Evolutionary conservation across 148 eudicot species (phyloP).

Genomic region (Rhododendron griersonianum): DNA sequence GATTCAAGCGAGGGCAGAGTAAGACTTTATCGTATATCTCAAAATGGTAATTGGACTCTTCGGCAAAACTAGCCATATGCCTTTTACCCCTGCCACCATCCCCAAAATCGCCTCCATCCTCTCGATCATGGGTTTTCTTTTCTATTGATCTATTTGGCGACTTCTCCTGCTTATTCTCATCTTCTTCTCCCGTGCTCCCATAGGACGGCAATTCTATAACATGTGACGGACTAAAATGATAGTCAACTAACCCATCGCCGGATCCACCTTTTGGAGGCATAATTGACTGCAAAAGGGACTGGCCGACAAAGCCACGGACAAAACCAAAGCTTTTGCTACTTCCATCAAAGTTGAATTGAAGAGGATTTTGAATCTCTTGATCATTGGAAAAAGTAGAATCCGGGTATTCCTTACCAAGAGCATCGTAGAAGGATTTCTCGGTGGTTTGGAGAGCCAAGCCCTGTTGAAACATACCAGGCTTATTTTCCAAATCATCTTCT

Average conservation of each 20-base stretch:
- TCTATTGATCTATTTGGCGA: constrained; percentile 15
- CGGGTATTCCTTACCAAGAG: constrained; percentile 26
- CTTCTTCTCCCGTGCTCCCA: not conserved
- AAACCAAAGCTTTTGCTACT: not conserved
- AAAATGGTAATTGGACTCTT: constrained; percentile 31
- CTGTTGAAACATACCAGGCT: constrained; percentile 35
- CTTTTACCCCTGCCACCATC: constrained; percentile 33
- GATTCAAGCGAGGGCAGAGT: constrained; percentile 15
- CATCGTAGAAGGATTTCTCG: constrained; percentile 60
- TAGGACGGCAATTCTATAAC: not conserved
- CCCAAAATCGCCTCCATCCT: constrained; percentile 23
- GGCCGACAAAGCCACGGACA: not conserved
- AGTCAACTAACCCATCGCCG: not conserved
- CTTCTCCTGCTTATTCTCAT: constrained; percentile 2
- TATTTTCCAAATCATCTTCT: constrained; percentile 47
- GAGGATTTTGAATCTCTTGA: not conserved
- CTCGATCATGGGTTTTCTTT: constrained; percentile 38
- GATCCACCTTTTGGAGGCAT: constrained; percentile 23
- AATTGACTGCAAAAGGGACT: constrained; percentile 17
- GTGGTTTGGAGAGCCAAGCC: constrained; percentile 55
- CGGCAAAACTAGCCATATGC: constrained; percentile 32
- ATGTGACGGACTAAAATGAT: constrained; percentile 22
- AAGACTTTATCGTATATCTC: constrained; percentile 37
- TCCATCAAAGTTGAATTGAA: not conserved
- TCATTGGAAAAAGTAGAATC: not conserved